Conservation (phyloP, 768 basidiomycete species). For the Leccinum disarticulatum region DNA sequence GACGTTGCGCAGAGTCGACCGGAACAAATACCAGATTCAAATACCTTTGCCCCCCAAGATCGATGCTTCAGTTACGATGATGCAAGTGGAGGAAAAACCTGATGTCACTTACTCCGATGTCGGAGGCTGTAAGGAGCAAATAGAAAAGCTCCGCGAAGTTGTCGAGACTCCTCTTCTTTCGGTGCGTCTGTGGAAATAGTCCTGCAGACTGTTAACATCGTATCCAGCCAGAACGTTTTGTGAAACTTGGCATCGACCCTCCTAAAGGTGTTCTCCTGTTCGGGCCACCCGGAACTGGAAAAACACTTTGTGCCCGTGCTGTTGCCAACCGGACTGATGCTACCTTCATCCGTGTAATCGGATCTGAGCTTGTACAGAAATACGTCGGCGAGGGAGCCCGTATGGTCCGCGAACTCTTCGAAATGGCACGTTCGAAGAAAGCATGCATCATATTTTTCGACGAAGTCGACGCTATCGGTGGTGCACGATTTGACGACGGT, state of each 20-base stretch:
- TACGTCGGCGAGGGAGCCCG: constrained; percentile 99
- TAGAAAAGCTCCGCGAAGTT: constrained; percentile 97
- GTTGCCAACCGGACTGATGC: constrained; percentile 99
- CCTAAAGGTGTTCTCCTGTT: constrained; percentile 97
- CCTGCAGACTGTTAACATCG: constrained; percentile 16
- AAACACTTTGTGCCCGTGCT: constrained; percentile 96
- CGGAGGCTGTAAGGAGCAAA: constrained; percentile 99
- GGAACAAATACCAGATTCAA: constrained; percentile 97
- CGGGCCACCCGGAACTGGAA: constrained; percentile 97
- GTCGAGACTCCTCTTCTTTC: constrained; percentile 95
- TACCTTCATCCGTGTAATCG: constrained; percentile 98
- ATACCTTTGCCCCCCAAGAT: constrained; percentile 99
- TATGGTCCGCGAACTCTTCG: constrained; percentile 98
- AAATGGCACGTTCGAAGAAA: constrained; percentile 98
- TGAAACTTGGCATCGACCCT: constrained; percentile 97
- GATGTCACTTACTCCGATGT: constrained; percentile 98
- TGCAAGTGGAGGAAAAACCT: constrained; percentile 99
- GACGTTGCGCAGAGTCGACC: constrained; percentile 68
- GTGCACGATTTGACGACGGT: constrained; percentile 96
- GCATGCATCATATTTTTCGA: constrained; percentile 99
- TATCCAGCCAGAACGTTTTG: constrained; percentile 93
- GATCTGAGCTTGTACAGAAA: constrained; percentile 99
- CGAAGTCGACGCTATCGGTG: constrained; percentile 97
- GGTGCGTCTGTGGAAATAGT: constrained; percentile 45
- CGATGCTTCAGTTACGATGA: constrained; percentile 99